phyloP scores from a whole-genome alignment of 305 asterid genomes.

The Solanum chacoense region DNA sequence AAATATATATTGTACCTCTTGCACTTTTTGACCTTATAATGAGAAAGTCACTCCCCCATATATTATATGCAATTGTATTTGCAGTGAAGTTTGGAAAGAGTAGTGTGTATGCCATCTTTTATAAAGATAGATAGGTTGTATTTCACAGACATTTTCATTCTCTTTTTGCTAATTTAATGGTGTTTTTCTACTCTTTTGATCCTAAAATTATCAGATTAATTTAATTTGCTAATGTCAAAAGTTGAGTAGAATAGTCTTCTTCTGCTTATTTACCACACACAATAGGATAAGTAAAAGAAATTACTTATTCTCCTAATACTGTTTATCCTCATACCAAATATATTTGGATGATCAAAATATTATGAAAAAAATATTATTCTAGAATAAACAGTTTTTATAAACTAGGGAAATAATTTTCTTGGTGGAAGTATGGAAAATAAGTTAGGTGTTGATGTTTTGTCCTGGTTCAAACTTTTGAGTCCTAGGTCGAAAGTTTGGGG shows the following conservation, averaged over 20 bases:
- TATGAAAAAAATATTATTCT: no score
- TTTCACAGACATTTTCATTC: neutral
- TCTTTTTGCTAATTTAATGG: neutral
- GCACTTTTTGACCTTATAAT: neutral
- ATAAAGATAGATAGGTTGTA: neutral
- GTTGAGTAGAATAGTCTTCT: neutral
- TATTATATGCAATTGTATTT: neutral
- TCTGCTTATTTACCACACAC: neutral
- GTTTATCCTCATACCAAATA: neutral
- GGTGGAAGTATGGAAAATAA: neutral
- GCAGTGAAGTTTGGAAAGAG: neutral
- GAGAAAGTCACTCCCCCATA: neutral
- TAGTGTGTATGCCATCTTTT: neutral
- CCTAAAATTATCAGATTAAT: neutral
- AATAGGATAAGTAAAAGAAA: neutral
- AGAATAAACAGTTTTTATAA: no score
- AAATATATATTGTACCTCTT: neutral
- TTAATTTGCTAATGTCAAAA: neutral
- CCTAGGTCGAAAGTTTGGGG: neutral
- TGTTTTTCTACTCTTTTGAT: neutral
- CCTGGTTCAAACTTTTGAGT: no score
- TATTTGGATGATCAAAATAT: neutral
- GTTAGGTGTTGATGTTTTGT: neutral
- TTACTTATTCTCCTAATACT: neutral
- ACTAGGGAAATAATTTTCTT: neutral